Conservation (phyloP, 2,329 filamentous ascomycete species). For the Monilinia vaccinii-corymbosi region DNA sequence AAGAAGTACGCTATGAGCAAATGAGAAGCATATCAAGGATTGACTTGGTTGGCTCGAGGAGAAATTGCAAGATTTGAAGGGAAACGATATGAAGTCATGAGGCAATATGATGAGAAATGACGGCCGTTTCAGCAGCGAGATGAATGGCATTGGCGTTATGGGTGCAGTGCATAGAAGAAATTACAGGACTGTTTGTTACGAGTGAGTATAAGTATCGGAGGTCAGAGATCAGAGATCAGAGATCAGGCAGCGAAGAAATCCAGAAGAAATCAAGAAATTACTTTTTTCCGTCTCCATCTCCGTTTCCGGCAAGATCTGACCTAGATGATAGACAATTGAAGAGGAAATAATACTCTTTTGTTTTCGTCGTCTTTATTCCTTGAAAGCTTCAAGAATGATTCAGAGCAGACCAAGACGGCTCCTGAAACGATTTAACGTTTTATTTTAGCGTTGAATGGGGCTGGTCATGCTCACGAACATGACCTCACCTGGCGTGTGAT, state of each 20-base stretch:
- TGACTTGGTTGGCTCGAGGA: background rate
- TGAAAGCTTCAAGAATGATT: no score
- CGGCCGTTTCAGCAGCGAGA: background rate
- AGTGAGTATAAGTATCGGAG: no score
- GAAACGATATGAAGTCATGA: background rate
- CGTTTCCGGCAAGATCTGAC: background rate
- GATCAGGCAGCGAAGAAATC: background rate
- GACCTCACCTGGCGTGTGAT: no score
- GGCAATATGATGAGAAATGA: background rate
- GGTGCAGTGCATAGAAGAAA: constrained; percentile 6
- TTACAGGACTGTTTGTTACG: background rate
- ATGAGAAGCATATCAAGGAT: background rate
- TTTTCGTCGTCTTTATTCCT: no score
- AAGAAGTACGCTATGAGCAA: constrained; percentile 48
- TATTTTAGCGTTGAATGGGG: no score
- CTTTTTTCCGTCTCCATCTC: no score
- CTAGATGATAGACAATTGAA: no score
- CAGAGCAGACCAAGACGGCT: no score
- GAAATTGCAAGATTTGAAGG: background rate
- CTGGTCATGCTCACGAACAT: no score
- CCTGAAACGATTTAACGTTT: no score
- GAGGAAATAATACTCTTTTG: no score
- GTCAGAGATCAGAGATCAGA: background rate
- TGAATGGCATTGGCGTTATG: background rate
- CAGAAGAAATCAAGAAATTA: background rate